These are phyloP conservation scores for Agaricales sp. DNA, from an alignment of 1,284 basidiomycete genomes.

Conservation along the genomic window DNA sequence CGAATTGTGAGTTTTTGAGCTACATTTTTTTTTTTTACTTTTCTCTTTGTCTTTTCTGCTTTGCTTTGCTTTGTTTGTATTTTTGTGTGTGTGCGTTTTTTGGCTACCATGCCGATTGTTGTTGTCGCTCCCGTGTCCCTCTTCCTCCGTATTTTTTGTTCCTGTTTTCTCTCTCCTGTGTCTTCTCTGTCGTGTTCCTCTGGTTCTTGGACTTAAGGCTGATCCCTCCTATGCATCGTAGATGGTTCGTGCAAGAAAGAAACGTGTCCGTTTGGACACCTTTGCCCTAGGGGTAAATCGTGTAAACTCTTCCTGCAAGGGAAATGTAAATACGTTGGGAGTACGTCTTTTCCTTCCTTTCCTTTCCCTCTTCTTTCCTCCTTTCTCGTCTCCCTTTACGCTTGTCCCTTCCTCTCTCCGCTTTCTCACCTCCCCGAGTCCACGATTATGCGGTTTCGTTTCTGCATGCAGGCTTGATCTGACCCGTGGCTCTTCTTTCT, in stretches of 20 bases:
- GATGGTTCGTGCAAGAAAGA: constrained; percentile 21
- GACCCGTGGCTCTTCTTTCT: too few species aligned
- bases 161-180: not conserved
- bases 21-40: not conserved
- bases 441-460: too few species aligned
- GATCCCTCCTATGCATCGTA: not conserved
- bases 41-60: not conserved
- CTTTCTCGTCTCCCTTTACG: not conserved
- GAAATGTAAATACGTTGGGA: constrained; percentile 13
- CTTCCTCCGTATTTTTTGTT: not conserved
- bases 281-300: constrained; percentile 12
- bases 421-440: not conserved
- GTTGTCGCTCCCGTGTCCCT: not conserved
- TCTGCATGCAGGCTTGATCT: too few species aligned
- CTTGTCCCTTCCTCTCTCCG: not conserved
- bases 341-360: constrained; percentile 9
- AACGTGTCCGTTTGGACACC: constrained; percentile 11
- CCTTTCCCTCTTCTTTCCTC: not conserved
- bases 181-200: too few species aligned
- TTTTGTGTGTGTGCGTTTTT: not conserved
- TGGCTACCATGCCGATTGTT: not conserved
- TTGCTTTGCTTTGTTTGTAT: not conserved
- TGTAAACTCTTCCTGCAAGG: constrained; percentile 9
- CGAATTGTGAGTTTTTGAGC: constrained; percentile 12
- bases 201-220: not conserved